Evolutionary conservation across 768 basidiomycete genomes (phyloP), one percentile per base, ranked within the genome.

Genomic region (Lactifluus subvellereus): DNA sequence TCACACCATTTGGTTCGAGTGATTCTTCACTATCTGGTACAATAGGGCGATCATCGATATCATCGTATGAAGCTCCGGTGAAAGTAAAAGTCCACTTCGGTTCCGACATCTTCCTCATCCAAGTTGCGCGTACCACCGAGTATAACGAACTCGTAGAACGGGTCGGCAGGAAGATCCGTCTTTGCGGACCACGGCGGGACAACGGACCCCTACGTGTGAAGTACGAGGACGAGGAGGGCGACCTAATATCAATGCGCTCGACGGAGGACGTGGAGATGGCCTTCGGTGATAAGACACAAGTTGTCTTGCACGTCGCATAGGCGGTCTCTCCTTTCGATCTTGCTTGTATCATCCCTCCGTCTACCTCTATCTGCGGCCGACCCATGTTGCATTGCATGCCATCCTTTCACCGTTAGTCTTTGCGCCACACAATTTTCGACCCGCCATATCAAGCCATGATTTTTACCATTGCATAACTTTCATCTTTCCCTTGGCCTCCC

Each of bases 221-320:
- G 73, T 96, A 95, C 74, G 84, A 79, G 73, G 94, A 96, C 74
- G 94, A 96, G 71, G 94, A 96, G 69, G 93, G 93, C 27, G 94
- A 96, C 71, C 79, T 93, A 81, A 84, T 96, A 51, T 88, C 85
- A 35, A 80, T 96, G 65, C 88, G 88, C 16, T 92, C 90, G 50
- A 93, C 92, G 40, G 94, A 96, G 73, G 94, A 96, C 72, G 89
- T 95, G 40, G 89, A 92, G 69, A 92, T 96, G 84, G 94, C 94
- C 43, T 94, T 96, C 67, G 93, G 94, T 75, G 84, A 66, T 85
- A 87, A 35, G 87, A 87, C n/a, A 84, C 90, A 90, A 74, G 88
- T 92, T 61, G 88, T 85, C 18, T 80, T 92, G 53, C 90, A 84
- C 74, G 90, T 92, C 70, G 86, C 84, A 72, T 91, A 78, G 84